These are phyloP conservation scores for Moniliella sp. DNA, from an alignment of 1,284 basidiomycete genomes.

Conservation along the genomic window DNA sequence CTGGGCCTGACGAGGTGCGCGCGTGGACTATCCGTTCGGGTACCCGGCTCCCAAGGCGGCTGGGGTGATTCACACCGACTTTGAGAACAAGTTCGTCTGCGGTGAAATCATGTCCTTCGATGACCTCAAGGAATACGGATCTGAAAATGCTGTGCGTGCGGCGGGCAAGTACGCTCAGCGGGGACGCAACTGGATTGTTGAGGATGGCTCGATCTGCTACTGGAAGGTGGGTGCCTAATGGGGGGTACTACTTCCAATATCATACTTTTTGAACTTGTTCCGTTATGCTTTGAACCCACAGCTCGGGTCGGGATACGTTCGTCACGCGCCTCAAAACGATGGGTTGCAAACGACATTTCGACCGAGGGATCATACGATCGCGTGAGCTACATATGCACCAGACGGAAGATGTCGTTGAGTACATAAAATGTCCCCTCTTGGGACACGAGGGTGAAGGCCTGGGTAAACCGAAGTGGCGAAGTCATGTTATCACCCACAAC, in stretches of 20 bases:
- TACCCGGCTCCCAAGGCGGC: slow-evolving; percentile 84
- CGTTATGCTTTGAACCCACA: too few species aligned
- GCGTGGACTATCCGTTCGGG: slow-evolving; percentile 86
- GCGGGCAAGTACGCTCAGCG: slow-evolving; percentile 87
- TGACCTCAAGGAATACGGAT: slow-evolving; percentile 75
- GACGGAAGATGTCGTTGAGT: slow-evolving; percentile 38
- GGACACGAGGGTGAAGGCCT: slow-evolving; percentile 66
- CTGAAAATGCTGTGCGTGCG: slow-evolving; percentile 73
- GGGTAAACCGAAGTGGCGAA: slow-evolving; percentile 5
- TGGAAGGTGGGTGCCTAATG: too few species aligned
- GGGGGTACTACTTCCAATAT: too few species aligned
- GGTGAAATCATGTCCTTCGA: slow-evolving; percentile 90
- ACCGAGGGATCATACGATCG: too few species aligned
- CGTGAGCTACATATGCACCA: too few species aligned
- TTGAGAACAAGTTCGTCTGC: slow-evolving; percentile 96
- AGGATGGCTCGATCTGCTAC: slow-evolving; percentile 28
- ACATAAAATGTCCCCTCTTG: slow-evolving; percentile 69
- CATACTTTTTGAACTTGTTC: too few species aligned
- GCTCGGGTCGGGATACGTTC: too few species aligned
- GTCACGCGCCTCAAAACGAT: too few species aligned
- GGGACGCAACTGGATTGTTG: slow-evolving; percentile 71
- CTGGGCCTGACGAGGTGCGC: slow-evolving; percentile 83
- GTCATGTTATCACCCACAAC: slow-evolving; percentile 4
- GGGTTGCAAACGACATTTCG: too few species aligned
- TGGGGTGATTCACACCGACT: slow-evolving; percentile 87